Evolutionary conservation across 192 early-diverging fungal species (phyloP), one percentile per base, ranked within the genome.

Genomic region (Thoreauomyces humboldtii): DNA sequence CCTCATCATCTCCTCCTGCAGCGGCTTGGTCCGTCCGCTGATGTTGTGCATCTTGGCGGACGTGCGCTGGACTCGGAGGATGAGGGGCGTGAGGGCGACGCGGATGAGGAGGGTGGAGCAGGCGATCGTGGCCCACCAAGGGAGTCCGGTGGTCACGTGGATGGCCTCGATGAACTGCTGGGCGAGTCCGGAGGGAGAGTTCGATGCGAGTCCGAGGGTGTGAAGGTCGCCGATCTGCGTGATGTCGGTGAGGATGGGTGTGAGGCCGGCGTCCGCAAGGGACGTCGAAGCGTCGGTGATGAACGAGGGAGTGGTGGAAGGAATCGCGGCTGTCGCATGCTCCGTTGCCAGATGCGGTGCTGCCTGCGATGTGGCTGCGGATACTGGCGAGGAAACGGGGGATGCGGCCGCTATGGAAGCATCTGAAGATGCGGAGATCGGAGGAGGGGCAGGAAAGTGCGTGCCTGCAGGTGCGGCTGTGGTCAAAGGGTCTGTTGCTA

Each of bases 61-160:
- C 59, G 88, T 84, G 22, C 86, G 80, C 66, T 91, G 90, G 17
- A 85, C 69, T 71, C 85, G 88, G 59, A 92, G 69, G 21, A 84
- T 79, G 21, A 94, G 51, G 0, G 94, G 94, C 33, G 93, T 71
- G 25, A 93, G 48, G 3, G 80, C 73, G 0, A 83, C 63, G 53
- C 94, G 90, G 21, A 92, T 76, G 7, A 78, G 50, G 28, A 95
- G 33, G 0, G 90, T 92, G 1, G 85, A 69, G 9, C 65, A 71
- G 4, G 79, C 82, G 56, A 98, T 95, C n/a, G 94, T 87, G 7
- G 74, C 88, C 91, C 91, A 96, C 96, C 96, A 98, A 4, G 94
- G 92, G 56, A 96, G 70, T 4, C 93, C 93, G 15, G 87, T 88
- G 25, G 76, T 73, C 15, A 96, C 88, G 67, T 94, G 87, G 36